These are phyloP conservation scores for Dichotomopilus funicola DNA, from an alignment of 2,329 filamentous ascomycete genomes.

Conservation along the genomic window DNA sequence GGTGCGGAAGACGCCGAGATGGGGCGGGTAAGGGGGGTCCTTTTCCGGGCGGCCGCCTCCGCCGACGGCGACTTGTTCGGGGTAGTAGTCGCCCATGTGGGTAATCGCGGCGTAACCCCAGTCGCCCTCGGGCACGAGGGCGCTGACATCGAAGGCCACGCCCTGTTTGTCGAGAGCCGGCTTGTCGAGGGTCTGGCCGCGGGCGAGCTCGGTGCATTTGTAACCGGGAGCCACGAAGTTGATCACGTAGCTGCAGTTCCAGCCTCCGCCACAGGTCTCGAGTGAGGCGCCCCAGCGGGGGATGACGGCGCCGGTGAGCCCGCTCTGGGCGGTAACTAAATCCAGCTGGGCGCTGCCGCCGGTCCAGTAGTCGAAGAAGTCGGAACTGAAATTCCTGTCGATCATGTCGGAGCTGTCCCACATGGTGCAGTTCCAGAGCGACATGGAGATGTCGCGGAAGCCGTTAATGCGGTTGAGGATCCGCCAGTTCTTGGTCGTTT, in stretches of 20 bases:
- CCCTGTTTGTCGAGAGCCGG: constrained; percentile 18
- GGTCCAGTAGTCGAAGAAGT: constrained; percentile 29
- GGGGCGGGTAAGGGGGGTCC: constrained; percentile 24
- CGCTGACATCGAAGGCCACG: constrained; percentile 29
- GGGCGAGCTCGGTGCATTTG: constrained; percentile 32
- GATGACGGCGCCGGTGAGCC: constrained; percentile 22
- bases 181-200: constrained; percentile 26
- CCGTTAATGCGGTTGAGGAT: constrained; percentile 17
- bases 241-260: constrained; percentile 35
- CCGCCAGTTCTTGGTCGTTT: constrained; percentile 26
- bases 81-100: constrained; percentile 30
- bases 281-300: constrained; percentile 27
- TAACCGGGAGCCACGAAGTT: constrained; percentile 35
- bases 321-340: constrained; percentile 16
- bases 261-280: constrained; percentile 32
- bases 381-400: constrained; percentile 14
- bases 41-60: constrained; percentile 28
- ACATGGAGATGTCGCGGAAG: constrained; percentile 21
- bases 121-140: constrained; percentile 30
- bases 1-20: constrained; percentile 33
- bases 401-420: constrained; percentile 1
- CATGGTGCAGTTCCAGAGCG: constrained; percentile 25
- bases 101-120: constrained; percentile 31
- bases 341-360: constrained; percentile 18
- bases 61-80: constrained; percentile 26